phyloP scores from a whole-genome alignment of 2,329 filamentous ascomycete species.

The Leptodontidium sp. region DNA sequence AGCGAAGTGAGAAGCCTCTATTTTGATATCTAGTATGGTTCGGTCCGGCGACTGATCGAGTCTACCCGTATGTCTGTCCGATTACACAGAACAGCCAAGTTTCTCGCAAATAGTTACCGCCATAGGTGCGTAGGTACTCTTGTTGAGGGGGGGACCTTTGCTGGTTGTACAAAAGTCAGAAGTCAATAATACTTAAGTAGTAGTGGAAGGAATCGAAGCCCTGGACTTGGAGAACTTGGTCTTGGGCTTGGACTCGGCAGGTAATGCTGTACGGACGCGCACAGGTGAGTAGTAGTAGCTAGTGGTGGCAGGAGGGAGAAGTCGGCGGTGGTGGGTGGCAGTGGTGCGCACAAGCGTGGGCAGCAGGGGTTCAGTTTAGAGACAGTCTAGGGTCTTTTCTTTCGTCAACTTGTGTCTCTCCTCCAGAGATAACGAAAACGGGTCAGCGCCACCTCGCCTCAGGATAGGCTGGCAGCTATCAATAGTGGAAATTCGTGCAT shows the following conservation, averaged over 20 bases:
- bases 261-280: too few relatives aligned
- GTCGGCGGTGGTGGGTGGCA: too few relatives aligned
- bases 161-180: too few relatives aligned
- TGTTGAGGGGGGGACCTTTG: background rate
- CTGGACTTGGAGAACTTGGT: too few relatives aligned
- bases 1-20: too few relatives aligned
- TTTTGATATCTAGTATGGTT: too few relatives aligned
- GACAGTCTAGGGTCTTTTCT: background rate
- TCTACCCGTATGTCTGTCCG: background rate
- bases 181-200: too few relatives aligned
- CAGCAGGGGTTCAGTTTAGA: background rate
- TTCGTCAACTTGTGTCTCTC: background rate
- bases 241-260: too few relatives aligned
- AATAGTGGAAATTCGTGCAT: conserved; percentile 3
- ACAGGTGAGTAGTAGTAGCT: too few relatives aligned
- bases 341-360: background rate
- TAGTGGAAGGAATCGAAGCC: too few relatives aligned
- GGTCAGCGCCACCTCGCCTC: background rate
- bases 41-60: background rate
- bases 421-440: conserved; percentile 6
- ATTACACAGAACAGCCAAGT: background rate
- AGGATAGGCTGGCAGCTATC: conserved; percentile 3
- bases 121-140: background rate
- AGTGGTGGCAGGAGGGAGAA: too few relatives aligned
- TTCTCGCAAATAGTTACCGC: background rate